Percentiles rank a stretch among this genome's conserved stretches.
These are phyloP conservation scores for Metroxylon sagu DNA, from an alignment of 176 grass and related monocot genomes.

Conservation along the genomic window DNA sequence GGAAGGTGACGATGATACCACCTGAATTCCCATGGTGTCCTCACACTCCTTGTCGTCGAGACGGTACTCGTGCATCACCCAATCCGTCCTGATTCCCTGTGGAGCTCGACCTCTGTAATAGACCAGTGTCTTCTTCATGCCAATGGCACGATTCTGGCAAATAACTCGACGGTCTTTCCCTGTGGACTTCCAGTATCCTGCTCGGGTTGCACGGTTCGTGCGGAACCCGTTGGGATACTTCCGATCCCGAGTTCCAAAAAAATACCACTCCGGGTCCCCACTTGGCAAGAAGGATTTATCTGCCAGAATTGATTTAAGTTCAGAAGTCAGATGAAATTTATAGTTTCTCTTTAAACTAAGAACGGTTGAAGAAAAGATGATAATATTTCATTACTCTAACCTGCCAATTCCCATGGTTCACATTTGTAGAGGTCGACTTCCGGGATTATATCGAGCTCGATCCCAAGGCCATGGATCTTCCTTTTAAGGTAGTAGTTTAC, in stretches of 20 bases:
- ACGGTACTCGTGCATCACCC: too few species aligned
- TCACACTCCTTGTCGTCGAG: too few species aligned
- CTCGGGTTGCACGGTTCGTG: constrained; percentile 23
- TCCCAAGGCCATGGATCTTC: constrained; percentile 95
- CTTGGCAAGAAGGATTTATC: constrained; percentile 97
- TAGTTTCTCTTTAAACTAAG: too few species aligned
- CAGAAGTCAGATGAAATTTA: too few species aligned
- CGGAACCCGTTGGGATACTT: constrained; percentile 12
- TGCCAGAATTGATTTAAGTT: constrained; percentile 10
- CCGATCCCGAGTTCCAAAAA: constrained; percentile 81
- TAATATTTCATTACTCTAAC: constrained; percentile 5
- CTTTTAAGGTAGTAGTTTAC: constrained; percentile 99
- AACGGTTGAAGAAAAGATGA: too few species aligned
- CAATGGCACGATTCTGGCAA: constrained; percentile 58
- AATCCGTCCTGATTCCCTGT: too few species aligned
- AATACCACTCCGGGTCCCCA: constrained; percentile 98
- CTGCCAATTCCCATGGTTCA: constrained; percentile 95
- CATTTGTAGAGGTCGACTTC: constrained; percentile 99
- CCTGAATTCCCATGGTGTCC: too few species aligned
- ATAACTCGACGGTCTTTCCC: constrained; percentile 85
- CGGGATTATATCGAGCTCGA: constrained; percentile 96
- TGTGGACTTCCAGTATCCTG: constrained; percentile 99
- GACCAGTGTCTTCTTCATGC: constrained; percentile 99
- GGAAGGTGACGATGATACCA: constrained; percentile 12
- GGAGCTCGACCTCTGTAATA: constrained; percentile 27